Conservation (phyloP, 345 rosid genomes). For the Sisymbrium altissimum region DNA sequence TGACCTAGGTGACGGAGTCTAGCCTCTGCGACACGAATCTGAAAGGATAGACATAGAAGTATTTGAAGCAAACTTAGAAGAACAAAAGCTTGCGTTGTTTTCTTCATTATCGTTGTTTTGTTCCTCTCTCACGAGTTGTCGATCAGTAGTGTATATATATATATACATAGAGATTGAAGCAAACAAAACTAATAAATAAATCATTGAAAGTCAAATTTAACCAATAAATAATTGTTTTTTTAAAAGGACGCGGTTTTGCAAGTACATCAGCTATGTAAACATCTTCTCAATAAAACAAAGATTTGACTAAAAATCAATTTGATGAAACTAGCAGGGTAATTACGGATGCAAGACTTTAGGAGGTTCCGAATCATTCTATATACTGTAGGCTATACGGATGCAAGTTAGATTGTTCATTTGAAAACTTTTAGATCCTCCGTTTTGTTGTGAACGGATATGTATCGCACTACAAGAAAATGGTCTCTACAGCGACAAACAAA, state of each 20-base stretch:
- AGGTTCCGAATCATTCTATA: too few species aligned
- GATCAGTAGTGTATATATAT: background rate
- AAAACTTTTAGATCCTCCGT: background rate
- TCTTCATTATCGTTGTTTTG: conserved; percentile 12
- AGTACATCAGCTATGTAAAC: background rate
- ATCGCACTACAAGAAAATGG: too few species aligned
- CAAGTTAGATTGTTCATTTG: background rate
- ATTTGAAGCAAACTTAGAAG: conserved; percentile 18
- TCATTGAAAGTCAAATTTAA: background rate
- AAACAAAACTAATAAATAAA: background rate
- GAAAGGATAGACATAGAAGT: background rate
- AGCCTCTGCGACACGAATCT: background rate
- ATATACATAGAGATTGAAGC: conserved; percentile 2
- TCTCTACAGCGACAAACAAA: too few species aligned
- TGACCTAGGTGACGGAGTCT: conserved; percentile 2
- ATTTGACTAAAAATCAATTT: background rate
- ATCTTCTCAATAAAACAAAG: background rate
- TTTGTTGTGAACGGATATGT: background rate
- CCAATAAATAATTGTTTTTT: background rate
- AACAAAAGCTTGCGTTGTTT: conserved; percentile 4
- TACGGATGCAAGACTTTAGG: background rate
- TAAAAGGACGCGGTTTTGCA: conserved; percentile 10
- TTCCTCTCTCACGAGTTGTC: background rate
- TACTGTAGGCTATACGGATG: too few species aligned
- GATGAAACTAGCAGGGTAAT: background rate